Conservation (phyloP, 2,329 filamentous ascomycete genomes). For the Ophiostoma sp. region DNA sequence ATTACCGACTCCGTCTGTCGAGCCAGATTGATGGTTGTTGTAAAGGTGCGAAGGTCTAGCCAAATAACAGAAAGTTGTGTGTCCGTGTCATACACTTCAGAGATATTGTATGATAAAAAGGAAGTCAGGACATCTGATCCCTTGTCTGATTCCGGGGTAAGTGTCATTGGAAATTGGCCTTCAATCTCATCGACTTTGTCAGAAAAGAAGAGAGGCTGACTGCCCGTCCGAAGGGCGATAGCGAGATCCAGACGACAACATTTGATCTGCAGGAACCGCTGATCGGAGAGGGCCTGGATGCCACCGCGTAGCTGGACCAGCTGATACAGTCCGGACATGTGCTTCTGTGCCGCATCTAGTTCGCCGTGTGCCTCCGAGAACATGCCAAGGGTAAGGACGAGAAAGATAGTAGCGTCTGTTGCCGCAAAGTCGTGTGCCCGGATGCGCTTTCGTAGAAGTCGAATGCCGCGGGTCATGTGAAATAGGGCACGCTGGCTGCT, state of each 20-base stretch:
- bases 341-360: conserved; percentile 8
- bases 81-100: neutral
- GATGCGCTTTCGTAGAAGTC: conserved; percentile 1
- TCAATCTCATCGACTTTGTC: neutral
- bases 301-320: conserved; percentile 9
- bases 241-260: conserved; percentile 6
- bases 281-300: neutral
- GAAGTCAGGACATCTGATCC: too few species aligned
- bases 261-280: conserved; percentile 17
- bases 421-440: neutral
- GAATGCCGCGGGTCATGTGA: neutral
- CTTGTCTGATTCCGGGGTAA: neutral
- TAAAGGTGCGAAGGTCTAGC: neutral
- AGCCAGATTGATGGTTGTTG: neutral
- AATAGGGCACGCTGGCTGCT: conserved; percentile 3
- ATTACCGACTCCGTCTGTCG: neutral
- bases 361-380: conserved; percentile 3
- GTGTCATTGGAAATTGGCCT: too few species aligned
- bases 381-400: neutral
- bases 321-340: conserved; percentile 6
- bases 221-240: neutral
- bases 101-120: too few species aligned
- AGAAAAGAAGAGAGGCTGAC: neutral
- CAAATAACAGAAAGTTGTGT: neutral
- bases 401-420: conserved; percentile 18